phyloP scores from a whole-genome alignment of 148 eudicot species.

The Camellia sinensis region DNA sequence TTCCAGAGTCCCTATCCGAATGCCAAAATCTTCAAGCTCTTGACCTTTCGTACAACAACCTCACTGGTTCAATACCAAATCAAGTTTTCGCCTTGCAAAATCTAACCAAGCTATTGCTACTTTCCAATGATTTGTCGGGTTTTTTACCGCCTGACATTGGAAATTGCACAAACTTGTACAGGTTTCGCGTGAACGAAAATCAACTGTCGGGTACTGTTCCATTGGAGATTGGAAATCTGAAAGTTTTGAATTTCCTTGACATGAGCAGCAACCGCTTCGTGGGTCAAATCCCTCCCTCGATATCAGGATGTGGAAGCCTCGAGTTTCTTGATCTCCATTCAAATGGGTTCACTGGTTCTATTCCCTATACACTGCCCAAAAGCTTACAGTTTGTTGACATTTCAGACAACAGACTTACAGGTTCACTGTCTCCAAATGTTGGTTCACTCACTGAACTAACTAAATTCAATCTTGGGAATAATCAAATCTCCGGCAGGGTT shows the following conservation, averaged over 20 bases:
- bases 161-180: slow-evolving; percentile 74
- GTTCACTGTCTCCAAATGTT: slow-evolving; percentile 50
- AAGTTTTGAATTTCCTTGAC: slow-evolving; percentile 73
- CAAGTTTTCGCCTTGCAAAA: slow-evolving; percentile 56
- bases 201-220: slow-evolving; percentile 79
- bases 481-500: slow-evolving; percentile 69
- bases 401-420: slow-evolving; percentile 75
- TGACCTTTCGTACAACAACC: slow-evolving; percentile 83
- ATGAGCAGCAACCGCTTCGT: slow-evolving; percentile 64
- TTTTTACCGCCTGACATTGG: slow-evolving; percentile 78
- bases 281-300: slow-evolving; percentile 63
- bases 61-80: slow-evolving; percentile 67
- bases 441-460: slow-evolving; percentile 69
- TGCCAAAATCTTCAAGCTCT: slow-evolving; percentile 74
- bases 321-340: slow-evolving; percentile 92
- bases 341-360: slow-evolving; percentile 56
- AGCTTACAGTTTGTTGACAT: slow-evolving; percentile 81
- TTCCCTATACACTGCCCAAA: slow-evolving; percentile 61
- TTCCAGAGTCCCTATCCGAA: slow-evolving; percentile 63
- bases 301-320: slow-evolving; percentile 61
- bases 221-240: slow-evolving; percentile 72
- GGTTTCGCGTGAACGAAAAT: slow-evolving; percentile 70
- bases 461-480: slow-evolving; percentile 68
- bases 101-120: slow-evolving; percentile 70
- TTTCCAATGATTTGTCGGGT: slow-evolving; percentile 81